Evolutionary conservation across 2,329 filamentous ascomycete genomes (phyloP), one percentile per base, ranked within the genome.

Genomic region (Aotearoamyces nothofagi): DNA sequence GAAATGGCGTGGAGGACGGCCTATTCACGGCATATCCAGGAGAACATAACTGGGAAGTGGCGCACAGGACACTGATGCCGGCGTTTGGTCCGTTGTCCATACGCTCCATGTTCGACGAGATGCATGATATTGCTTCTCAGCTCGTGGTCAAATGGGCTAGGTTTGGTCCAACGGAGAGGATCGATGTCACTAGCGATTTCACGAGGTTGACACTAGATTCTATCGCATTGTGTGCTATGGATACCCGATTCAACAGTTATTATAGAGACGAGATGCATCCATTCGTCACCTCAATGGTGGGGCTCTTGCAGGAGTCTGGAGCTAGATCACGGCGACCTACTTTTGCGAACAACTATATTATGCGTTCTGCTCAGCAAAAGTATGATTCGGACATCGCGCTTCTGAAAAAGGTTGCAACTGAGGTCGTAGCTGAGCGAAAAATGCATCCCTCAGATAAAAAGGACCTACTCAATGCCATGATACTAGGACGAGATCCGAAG

Each of bases 191-290:
- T 0, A 70, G 77, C 11, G 74, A 81, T 47, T 79, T 80, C 37
- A 80, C 77, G 3, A 64, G 77, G n/a, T 54, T 83, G 17, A 71
- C 78, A 0, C 61, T 84, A 3, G 78, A 84, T 45, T 78, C 76
- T 0, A 60, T 83, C 3, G 72, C 73, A 2, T 60, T 84, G 15
- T 47, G 31, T 44, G 59, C 70, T n/a, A 77, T 80, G 69, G 66
- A 67, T 20, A 76, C 63, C 34, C 69, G 78, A n/a, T 82, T 82
- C 59, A 82, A 83, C 51, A 74, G 67, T 1, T 81, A 74, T 51
- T 83, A 82, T 44, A 58, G 60, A 14, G 63, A 76, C n/a, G 58
- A 69, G 9, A 54, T 76, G 46, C 77, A 83, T 38, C 76, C 76
- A 0, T 82, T 83, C 40, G 59, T 81, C 25, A 50, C 60, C 24